Percentiles rank a stretch among this genome's conserved stretches.
These are phyloP conservation scores for Colletotrichum destructivum DNA, from an alignment of 2,329 filamentous ascomycete genomes.

Conservation along the genomic window DNA sequence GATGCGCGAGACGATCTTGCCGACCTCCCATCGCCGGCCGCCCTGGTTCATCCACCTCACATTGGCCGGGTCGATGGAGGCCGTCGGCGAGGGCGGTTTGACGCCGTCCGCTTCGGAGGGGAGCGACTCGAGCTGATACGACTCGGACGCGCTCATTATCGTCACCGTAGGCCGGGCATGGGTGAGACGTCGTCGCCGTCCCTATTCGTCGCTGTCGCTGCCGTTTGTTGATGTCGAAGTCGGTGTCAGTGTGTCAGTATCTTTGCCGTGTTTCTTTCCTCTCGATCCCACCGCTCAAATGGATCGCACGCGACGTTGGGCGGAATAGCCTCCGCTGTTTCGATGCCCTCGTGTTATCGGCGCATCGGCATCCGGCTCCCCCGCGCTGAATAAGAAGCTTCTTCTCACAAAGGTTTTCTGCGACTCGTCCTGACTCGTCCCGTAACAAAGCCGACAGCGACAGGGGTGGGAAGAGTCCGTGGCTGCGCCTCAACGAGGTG, in stretches of 20 bases:
- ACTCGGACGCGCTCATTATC: slow-evolving; percentile 35
- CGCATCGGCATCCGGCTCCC: not conserved
- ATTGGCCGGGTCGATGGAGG: slow-evolving; percentile 40
- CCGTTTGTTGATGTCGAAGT: too few relatives aligned
- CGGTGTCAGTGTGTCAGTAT: not conserved
- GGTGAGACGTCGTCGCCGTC: not conserved
- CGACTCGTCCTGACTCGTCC: slow-evolving; percentile 8
- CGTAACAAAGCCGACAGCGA: not conserved
- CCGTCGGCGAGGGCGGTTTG: slow-evolving; percentile 42
- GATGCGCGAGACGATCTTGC: slow-evolving; percentile 46
- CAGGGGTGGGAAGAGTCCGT: not conserved
- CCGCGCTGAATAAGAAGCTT: slow-evolving; percentile 6
- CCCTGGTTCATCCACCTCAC: slow-evolving; percentile 37
- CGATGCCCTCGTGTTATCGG: not conserved
- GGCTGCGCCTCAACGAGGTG: not conserved
- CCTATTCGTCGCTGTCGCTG: not conserved
- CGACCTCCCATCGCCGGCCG: slow-evolving; percentile 44
- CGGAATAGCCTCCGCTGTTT: not conserved
- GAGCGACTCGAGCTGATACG: slow-evolving; percentile 38
- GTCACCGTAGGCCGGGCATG: slow-evolving; percentile 22
- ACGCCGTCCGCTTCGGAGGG: slow-evolving; percentile 41
- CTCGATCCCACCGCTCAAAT: not conserved
- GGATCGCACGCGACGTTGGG: not conserved
- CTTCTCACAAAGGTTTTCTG: slow-evolving; percentile 1
- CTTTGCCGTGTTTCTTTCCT: not conserved